Base-by-base conservation (phyloP, 805 yeast species). In the Kregervanrija fluxuum region DNA sequence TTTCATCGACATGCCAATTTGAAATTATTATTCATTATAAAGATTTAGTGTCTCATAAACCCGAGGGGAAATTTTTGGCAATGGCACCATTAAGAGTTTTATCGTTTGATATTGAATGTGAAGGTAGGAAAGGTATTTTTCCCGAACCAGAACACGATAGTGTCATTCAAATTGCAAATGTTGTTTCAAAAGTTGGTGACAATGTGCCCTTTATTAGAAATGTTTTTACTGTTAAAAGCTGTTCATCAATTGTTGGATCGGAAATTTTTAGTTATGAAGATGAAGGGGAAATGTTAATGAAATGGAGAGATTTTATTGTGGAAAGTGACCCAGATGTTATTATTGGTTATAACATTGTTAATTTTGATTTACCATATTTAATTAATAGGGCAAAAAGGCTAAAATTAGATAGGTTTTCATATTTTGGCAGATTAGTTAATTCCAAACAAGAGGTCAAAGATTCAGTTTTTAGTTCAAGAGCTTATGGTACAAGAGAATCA, bases 91-190 rank as follows among this genome's bases (percentile, higher is more conserved):
- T 93, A 48, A 82, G 99, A 57, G 81, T 93, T 40, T 69, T 93
- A 53, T 89, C 97, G 10, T 91, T 93, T 62, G 99, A 93, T 72
- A 93, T 93, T 49, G 99, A 93, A 65, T 93, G 99, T 74, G 93
- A 99, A 3, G 99, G 99, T 38, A 79, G 99, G 65, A 85, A 87
- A 52, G 99, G 99, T 43, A 76, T 93, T 11, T 93, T 93, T 62
- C 99, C 99, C 1, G 99, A 93, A 59, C 83, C 99, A 1, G 85
- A 85, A 49, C 75, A 79, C 39, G 99, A 93, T 67, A 85, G 96
- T 0, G 96, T 93, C 9, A 93, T 93, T 59, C 99, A 95, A 65
- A 95, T 93, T 50, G 99, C 99, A 5, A 91, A 88, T 58, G 96
- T 93, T 30, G 95, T 91, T 2, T 82, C 87, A 55, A 70, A 78